These are phyloP conservation scores for Euphorbia tirucalli DNA, from an alignment of 345 rosid genomes.

Conservation along the genomic window DNA sequence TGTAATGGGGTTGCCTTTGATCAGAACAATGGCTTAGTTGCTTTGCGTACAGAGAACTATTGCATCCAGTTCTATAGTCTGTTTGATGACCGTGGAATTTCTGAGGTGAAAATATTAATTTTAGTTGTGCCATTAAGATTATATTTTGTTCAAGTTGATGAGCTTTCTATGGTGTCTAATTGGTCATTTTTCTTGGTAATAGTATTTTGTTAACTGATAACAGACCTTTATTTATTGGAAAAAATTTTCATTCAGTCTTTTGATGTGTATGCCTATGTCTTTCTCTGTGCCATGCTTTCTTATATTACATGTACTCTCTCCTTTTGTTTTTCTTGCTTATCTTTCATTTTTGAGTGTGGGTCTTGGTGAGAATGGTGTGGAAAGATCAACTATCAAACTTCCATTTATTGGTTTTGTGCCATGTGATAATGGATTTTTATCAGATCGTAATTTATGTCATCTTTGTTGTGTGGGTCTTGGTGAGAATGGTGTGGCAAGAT, in stretches of 20 bases:
- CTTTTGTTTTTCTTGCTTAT: not conserved
- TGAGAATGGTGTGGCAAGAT: not conserved
- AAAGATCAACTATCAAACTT: not conserved
- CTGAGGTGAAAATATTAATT: slow-evolving; percentile 60
- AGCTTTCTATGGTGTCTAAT: not conserved
- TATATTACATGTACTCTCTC: not conserved
- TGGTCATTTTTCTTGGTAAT: not conserved
- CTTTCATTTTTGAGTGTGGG: not conserved
- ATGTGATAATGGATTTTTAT: not conserved
- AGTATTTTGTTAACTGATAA: not conserved
- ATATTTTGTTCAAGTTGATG: not conserved
- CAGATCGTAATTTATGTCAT: too few species aligned
- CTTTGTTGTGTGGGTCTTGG: not conserved
- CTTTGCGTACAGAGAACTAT: slow-evolving; percentile 72
- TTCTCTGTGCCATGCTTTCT: not conserved
- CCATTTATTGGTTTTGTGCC: not conserved
- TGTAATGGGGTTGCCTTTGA: slow-evolving; percentile 61
- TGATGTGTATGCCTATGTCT: not conserved
- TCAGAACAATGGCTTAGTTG: slow-evolving; percentile 64
- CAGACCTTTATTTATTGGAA: not conserved
- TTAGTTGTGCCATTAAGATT: not conserved
- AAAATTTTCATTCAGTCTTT: not conserved
- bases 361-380: not conserved
- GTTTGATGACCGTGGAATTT: slow-evolving; percentile 70
- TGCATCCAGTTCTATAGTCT: slow-evolving; percentile 84